Conservation (phyloP, 306 rosid genomes). For the Hylodesmum podocarpum region DNA sequence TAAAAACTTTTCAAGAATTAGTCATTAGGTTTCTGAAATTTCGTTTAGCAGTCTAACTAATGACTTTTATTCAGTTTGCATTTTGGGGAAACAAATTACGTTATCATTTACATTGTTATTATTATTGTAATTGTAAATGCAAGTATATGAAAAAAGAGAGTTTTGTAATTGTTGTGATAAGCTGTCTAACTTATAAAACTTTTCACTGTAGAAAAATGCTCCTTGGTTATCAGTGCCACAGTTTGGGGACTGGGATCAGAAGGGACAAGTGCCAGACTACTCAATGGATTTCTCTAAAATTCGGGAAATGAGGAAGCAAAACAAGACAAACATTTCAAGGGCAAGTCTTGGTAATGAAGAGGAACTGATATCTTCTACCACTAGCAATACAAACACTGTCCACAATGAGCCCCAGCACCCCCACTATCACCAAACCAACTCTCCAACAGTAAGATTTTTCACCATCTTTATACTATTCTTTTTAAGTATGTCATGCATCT, state of each 20-base stretch:
- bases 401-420: slow-evolving; percentile 57
- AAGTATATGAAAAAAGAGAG: neutral
- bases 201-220: slow-evolving; percentile 61
- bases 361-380: slow-evolving; percentile 63
- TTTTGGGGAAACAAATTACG: neutral
- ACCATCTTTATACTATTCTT: slow-evolving; percentile 22
- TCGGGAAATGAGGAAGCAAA: slow-evolving; percentile 92
- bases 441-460: slow-evolving; percentile 77
- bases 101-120: neutral
- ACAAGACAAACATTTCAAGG: slow-evolving; percentile 82
- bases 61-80: neutral
- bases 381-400: slow-evolving; percentile 32
- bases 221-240: slow-evolving; percentile 98
- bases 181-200: neutral
- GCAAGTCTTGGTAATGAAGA: slow-evolving; percentile 98
- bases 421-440: slow-evolving; percentile 56
- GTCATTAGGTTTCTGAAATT: neutral
- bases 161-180: slow-evolving; percentile 3
- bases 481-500: neutral
- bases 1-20: neutral
- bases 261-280: slow-evolving; percentile 92
- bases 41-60: neutral
- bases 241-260: slow-evolving; percentile 98
- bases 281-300: slow-evolving; percentile 93
- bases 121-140: neutral